phyloP scores from a whole-genome alignment of 2,329 filamentous ascomycete genomes.

The Penicillium sp. region DNA sequence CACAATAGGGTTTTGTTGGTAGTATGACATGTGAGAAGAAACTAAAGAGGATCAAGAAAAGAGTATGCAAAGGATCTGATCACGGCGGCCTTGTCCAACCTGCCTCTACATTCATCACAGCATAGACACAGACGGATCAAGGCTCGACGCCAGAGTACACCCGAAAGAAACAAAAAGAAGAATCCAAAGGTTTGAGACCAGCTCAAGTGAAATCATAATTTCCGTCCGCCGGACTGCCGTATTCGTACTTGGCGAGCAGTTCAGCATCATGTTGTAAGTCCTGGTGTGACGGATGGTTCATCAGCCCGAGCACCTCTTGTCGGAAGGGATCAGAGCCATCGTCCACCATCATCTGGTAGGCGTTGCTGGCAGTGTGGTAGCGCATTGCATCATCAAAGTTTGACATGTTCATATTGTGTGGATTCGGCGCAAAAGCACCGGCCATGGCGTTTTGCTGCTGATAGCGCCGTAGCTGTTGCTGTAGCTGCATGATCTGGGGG shows the following conservation, averaged over 20 bases:
- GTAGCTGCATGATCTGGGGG: constrained; percentile 60
- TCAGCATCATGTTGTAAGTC: constrained; percentile 46
- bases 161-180: constrained; percentile 9
- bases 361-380: constrained; percentile 37
- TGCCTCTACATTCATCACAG: constrained; percentile 7
- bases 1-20: not conserved
- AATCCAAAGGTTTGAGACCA: constrained; percentile 15
- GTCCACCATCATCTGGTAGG: constrained; percentile 47
- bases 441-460: constrained; percentile 41
- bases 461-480: constrained; percentile 46
- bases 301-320: constrained; percentile 41
- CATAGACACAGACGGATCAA: constrained; percentile 7
- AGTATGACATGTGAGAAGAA: not conserved
- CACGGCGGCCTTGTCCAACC: not conserved
- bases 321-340: constrained; percentile 42
- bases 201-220: constrained; percentile 35
- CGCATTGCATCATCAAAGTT: constrained; percentile 44
- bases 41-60: not conserved
- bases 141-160: constrained; percentile 9
- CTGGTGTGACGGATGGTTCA: constrained; percentile 37
- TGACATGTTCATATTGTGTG: constrained; percentile 34
- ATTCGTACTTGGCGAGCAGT: constrained; percentile 42
- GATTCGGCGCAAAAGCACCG: constrained; percentile 36
- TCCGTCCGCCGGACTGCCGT: constrained; percentile 41
- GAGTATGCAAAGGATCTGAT: not conserved